Evolutionary conservation across 179 eudicot genomes (phyloP).

Genomic region (Carnegiea gigantea): DNA sequence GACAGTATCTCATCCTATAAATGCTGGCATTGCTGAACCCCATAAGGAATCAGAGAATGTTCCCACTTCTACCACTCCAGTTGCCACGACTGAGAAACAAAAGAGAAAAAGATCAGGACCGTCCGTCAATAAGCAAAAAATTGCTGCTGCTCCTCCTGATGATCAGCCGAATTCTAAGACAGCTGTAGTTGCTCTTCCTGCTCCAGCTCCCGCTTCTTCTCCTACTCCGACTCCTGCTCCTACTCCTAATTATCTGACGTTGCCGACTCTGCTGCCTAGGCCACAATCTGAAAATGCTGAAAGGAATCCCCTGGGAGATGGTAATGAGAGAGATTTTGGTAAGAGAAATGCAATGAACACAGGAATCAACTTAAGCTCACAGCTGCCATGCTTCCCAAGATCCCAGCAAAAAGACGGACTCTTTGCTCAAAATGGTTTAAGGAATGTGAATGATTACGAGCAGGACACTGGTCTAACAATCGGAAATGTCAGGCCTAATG

Average conservation of each 20-base stretch:
- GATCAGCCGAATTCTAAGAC: conserved; percentile 24
- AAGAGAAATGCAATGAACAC: conserved; percentile 24
- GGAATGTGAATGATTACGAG: conserved; percentile 29
- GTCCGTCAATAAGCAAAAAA: conserved; percentile 30
- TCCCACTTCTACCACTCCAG: conserved; percentile 6
- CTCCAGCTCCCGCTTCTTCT: conserved; percentile 15
- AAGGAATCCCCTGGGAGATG: conserved; percentile 11
- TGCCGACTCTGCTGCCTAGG: conserved; percentile 24
- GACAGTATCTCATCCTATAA: conserved; percentile 16
- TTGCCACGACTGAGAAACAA: conserved; percentile 21
- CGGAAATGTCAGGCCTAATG: conserved; percentile 21
- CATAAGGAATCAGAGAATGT: conserved; percentile 17
- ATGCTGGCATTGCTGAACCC: conserved; percentile 15
- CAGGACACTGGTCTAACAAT: conserved; percentile 20
- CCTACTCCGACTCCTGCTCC: conserved; percentile 9
- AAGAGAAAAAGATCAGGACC: conserved; percentile 26
- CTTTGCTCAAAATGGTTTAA: conserved; percentile 26
- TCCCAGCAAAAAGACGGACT: conserved; percentile 22
- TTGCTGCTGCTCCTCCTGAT: conserved; percentile 22
- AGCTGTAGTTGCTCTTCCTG: conserved; percentile 28
- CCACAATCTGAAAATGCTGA: conserved; percentile 21
- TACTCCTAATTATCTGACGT: conserved; percentile 22
- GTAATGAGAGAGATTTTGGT: conserved; percentile 15
- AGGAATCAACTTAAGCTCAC: conserved; percentile 22
- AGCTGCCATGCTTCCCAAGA: conserved; percentile 21